These are phyloP conservation scores for Emmonsiellopsis sp. DNA, from an alignment of 2,329 filamentous ascomycete species.

Conservation along the genomic window DNA sequence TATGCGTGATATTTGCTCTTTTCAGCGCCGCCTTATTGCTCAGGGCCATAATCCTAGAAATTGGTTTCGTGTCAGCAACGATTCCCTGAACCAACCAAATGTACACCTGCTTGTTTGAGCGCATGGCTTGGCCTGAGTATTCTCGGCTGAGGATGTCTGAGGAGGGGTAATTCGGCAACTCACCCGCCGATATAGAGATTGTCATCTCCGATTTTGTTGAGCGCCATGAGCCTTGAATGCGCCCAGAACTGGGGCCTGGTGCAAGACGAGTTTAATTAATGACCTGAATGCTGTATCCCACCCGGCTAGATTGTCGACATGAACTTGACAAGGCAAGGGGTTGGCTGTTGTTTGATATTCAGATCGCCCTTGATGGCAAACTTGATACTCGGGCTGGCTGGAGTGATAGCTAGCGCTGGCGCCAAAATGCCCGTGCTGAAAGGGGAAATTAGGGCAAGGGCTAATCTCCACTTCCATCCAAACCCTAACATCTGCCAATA, in stretches of 20 bases:
- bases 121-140: background rate
- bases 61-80: background rate
- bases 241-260: background rate
- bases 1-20: constrained; percentile 72
- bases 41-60: constrained; percentile 56
- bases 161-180: constrained; percentile 13
- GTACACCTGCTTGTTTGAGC: background rate
- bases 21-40: constrained; percentile 61
- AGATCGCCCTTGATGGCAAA: background rate
- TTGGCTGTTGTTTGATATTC: background rate
- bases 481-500: too few species aligned
- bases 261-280: background rate
- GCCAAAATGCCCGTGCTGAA: background rate
- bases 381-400: background rate
- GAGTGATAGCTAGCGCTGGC: background rate
- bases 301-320: background rate
- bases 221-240: constrained; percentile 20
- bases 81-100: background rate
- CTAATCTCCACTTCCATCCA: background rate
- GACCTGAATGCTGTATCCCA: background rate
- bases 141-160: background rate
- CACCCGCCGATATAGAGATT: constrained; percentile 76
- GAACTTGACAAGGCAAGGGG: too few species aligned
- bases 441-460: background rate
- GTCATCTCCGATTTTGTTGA: constrained; percentile 60